Base-by-base conservation (phyloP, 768 basidiomycete species). In the Pluteus cervinus region DNA sequence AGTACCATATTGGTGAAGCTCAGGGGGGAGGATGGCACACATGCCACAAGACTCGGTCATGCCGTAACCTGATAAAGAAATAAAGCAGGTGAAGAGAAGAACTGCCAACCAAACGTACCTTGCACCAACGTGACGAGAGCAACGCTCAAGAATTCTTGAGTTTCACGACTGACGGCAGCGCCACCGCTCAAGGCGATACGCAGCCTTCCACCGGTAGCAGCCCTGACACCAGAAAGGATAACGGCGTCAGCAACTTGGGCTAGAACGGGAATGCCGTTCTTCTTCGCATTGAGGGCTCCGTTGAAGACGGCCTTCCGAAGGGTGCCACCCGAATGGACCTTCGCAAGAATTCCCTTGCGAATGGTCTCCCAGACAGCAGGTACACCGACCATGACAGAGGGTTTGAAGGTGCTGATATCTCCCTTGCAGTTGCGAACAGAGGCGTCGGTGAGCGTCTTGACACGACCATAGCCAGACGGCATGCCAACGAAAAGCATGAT, bases 331-430 rank as follows among this genome's bases (percentile, higher is more conserved):
- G 74, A 52, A 41, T 88, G 75, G 37, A 97, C 81, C 60, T 91
- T 90, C 42, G 70, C 56, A 7, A 91, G 52, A 54, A 99, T 93
- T 22, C 92, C 92, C 66, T 99, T 99, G 42, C 93, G 81, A 47
- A 97, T 97, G 38, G 79, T 82, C 62, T 99, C 94, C 91, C 91
- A 99, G 1, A 98, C 86, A 2, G 92, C 88, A 2, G 94, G 94
- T 2, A 98, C 94, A 36, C 91, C 94, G 36, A 89, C 77, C 75
- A 98, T 81, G 61, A 96, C 81, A n/a, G 80, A 73, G 5, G 94
- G 94, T 29, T 69, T 63, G 69, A 96, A 86, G 9, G 79, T 71
- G 36, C 70, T 68, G 51, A 99, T 78, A 55, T 98, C 94, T 33
- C 94, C 94, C 41, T 82, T 74, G 54, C 73, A 75, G 28, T 87